Conservation (phyloP, 1,139 yeast genomes). For the Candida sp. region DNA sequence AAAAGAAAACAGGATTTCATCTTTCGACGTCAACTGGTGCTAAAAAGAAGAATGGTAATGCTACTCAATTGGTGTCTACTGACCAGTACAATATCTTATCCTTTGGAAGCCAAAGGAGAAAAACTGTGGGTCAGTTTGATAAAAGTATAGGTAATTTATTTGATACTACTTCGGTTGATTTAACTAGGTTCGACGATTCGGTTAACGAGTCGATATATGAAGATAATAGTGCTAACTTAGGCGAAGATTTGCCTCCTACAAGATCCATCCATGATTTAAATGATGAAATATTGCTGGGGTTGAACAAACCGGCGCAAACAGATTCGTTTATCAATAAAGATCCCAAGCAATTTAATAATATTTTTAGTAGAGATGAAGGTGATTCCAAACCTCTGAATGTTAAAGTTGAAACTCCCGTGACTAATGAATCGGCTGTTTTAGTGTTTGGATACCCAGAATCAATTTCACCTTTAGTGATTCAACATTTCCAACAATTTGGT, state of each 20-base stretch:
- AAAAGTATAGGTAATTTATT: constrained; percentile 11
- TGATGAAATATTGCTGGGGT: constrained; percentile 34
- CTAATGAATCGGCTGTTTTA: constrained; percentile 61
- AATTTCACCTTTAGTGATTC: constrained; percentile 62
- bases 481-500: constrained; percentile 81
- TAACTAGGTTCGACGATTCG: constrained; percentile 28
- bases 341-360: constrained; percentile 44
- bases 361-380: constrained; percentile 31
- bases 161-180: constrained; percentile 23
- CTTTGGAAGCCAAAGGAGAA: constrained; percentile 30
- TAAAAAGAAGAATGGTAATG: constrained; percentile 12
- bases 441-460: constrained; percentile 90
- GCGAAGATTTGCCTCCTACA: constrained; percentile 56
- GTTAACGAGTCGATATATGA: constrained; percentile 29
- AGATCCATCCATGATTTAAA: constrained; percentile 58
- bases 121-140: constrained; percentile 8
- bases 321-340: constrained; percentile 42
- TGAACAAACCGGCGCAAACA: constrained; percentile 28
- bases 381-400: background rate
- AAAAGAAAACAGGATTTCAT: constrained; percentile 42
- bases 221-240: constrained; percentile 19
- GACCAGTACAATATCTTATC: constrained; percentile 36
- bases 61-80: constrained; percentile 10
- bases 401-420: constrained; percentile 16
- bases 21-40: constrained; percentile 20